Evolutionary conservation across 2,329 filamentous ascomycete genomes (phyloP).

Genomic region (Chaetomiaceae sp.): DNA sequence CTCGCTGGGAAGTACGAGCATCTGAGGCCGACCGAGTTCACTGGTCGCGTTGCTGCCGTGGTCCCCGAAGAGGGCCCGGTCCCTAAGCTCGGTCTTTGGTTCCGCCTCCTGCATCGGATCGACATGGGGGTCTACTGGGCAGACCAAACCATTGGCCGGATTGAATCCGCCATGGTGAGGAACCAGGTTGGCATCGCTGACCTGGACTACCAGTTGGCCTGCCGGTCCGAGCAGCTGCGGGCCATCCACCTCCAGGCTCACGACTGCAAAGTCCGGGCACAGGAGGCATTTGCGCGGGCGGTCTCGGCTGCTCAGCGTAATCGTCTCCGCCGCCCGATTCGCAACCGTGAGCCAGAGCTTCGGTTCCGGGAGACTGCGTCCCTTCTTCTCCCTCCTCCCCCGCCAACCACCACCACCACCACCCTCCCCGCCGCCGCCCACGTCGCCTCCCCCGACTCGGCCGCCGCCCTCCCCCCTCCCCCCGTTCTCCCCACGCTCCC

Average conservation of each 20-base stretch:
- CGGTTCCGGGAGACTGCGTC: neutral
- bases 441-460: constrained; percentile 1
- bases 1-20: neutral
- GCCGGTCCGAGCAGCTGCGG: neutral
- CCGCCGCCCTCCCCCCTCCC: neutral
- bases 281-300: neutral
- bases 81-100: constrained; percentile 1
- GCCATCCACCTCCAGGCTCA: neutral
- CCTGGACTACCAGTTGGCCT: constrained; percentile 3
- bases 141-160: neutral
- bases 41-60: neutral
- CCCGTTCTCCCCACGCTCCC: neutral
- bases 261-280: neutral
- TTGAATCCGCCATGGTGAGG: neutral
- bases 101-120: constrained; percentile 1
- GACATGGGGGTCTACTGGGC: neutral
- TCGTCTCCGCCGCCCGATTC: too few relatives aligned
- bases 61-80: constrained; percentile 5
- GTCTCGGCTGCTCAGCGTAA: too few relatives aligned
- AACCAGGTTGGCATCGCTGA: constrained; percentile 2
- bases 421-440: neutral
- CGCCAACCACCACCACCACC: neutral
- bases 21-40: constrained; percentile 4
- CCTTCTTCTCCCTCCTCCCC: too few relatives aligned
- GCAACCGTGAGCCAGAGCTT: neutral